Base-by-base conservation (phyloP, 768 basidiomycete species). In the Russula sp. region DNA sequence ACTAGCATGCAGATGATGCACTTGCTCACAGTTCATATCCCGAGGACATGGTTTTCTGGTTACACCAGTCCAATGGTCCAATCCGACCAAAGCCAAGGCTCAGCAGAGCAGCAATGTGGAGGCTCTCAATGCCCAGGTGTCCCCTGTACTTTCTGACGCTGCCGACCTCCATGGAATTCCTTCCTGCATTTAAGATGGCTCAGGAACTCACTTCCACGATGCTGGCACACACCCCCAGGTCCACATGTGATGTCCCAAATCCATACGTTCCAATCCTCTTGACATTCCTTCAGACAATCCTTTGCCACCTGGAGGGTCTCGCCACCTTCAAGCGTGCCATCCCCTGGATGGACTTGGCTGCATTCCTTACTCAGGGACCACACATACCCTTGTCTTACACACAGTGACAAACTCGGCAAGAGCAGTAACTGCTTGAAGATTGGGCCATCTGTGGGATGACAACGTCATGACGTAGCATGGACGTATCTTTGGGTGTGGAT, bases 221-320 rank as follows among this genome's bases (percentile, higher is more conserved):
- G 76, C 82, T 99, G 11, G 81, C 84, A 1, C 81, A 87, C 70
- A 83, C 86, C 1, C 82, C 97, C 22, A 78, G 79, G 56, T 78
- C 80, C 52, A 87, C 87, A 0, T 80, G 76, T 16, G 86, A 85
- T 59, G 82, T 82, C 48, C 73, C 93, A 5, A 97, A 95, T 70
- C 91, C 97, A 0, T 98, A 98, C 74, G 82, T 97, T 57, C 82
- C 90, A 0, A 76, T 92, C 63, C 72, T 96, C 50, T 79, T 98
- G 56, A 98, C 96, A 0, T 98, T 98, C 80, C 78, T 99, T 31
- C 79, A 86, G 0, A 93, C 91, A 0, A 71, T 92, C 35, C 74
- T 86, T 57, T 88, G 87, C 68, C 84, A 92, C 63, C 70, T 81
- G 0, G 79, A 79, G 16, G 84, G 84, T 0, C 79, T 86, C 35